A percentile compares a stretch with the other conserved stretches of the same genome.
Conservation (phyloP, 2,329 filamentous ascomycete species). For the Leptographium radiaticola region DNA sequence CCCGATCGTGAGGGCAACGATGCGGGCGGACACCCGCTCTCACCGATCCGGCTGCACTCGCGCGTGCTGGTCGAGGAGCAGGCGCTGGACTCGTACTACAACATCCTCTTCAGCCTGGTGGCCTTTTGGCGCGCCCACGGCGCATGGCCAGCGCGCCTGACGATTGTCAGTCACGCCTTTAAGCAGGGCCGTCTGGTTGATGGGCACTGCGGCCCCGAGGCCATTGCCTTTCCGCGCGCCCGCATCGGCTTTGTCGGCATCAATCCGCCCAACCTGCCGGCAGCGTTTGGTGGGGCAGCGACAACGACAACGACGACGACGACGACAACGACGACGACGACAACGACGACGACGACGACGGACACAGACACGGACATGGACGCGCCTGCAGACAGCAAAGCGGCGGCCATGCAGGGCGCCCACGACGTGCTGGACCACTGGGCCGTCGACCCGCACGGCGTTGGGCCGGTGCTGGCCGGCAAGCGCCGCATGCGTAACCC, state of each 20-base stretch:
- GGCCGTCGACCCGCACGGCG: conserved; percentile 39
- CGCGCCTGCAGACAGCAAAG: conserved; percentile 15
- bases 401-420: conserved; percentile 28
- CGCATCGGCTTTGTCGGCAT: conserved; percentile 45
- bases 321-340: no score
- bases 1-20: not conserved
- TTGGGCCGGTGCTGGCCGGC: conserved; percentile 26
- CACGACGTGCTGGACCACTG: conserved; percentile 32
- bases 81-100: conserved; percentile 77
- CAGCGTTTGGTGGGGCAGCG: conserved; percentile 19
- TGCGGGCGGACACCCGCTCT: conserved; percentile 14
- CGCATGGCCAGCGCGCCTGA: conserved; percentile 44
- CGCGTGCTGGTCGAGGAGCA: conserved; percentile 50
- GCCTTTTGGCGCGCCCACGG: conserved; percentile 38
- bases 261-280: conserved; percentile 37
- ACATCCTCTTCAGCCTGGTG: conserved; percentile 61
- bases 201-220: conserved; percentile 41
- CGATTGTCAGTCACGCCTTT: conserved; percentile 57
- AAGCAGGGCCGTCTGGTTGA: conserved; percentile 51
- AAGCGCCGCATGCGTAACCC: conserved; percentile 38
- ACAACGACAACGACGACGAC: not conserved
- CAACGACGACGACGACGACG: not conserved
- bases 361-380: no score
- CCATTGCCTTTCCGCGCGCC: conserved; percentile 39
- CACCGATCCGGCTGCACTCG: conserved; percentile 11